A percentile compares a stretch with the other conserved stretches of the same genome.
These are phyloP conservation scores for Suillus plorans DNA, from an alignment of 768 basidiomycete genomes.

Conservation along the genomic window DNA sequence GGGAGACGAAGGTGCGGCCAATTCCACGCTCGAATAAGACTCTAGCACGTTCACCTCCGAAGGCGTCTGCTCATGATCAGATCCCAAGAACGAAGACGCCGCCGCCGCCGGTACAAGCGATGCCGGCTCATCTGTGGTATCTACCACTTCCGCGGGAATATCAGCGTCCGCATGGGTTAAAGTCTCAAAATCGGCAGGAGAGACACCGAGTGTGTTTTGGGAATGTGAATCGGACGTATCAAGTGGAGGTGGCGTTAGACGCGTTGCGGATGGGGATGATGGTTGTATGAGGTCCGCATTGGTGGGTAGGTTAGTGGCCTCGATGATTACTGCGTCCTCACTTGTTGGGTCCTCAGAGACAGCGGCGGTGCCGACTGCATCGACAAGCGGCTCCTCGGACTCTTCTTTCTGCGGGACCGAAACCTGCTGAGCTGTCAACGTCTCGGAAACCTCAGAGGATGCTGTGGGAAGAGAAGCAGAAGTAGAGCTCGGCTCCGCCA, in stretches of 20 bases:
- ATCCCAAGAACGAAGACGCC: conserved; percentile 1
- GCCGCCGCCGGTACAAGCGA: neutral
- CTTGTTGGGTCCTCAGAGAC: neutral
- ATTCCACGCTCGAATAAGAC: neutral
- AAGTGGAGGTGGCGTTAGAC: neutral
- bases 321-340: neutral
- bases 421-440: neutral
- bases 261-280: neutral
- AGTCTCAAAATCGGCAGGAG: neutral
- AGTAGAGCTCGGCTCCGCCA: conserved; percentile 8
- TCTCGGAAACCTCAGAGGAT: neutral
- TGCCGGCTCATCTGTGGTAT: neutral
- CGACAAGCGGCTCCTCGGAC: neutral
- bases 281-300: neutral
- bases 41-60: neutral
- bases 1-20: neutral
- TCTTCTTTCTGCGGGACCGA: neutral
- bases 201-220: neutral
- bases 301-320: neutral
- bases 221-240: neutral
- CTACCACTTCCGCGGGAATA: neutral
- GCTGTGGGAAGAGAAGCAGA: neutral
- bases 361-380: neutral
- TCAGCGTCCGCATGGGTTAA: neutral
- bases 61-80: neutral